These are phyloP conservation scores for Balamuthia mandrillaris DNA, from an alignment of 208 protist genomes.

Conservation along the genomic window DNA sequence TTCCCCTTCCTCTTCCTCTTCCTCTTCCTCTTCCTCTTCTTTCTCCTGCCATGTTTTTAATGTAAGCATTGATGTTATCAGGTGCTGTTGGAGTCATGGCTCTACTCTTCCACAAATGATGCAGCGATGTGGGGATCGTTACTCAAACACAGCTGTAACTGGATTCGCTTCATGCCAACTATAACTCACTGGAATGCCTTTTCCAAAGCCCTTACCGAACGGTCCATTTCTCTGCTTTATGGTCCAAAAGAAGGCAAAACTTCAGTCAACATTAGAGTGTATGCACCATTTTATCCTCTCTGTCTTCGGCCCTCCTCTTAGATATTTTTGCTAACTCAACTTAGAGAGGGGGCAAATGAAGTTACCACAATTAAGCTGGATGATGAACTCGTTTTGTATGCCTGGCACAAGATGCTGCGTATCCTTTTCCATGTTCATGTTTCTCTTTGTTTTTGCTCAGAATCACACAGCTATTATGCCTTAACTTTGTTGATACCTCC, in stretches of 20 bases:
- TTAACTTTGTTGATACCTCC: not conserved
- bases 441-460: too few relatives aligned
- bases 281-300: not conserved
- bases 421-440: too few relatives aligned
- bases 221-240: slow-evolving; percentile 39
- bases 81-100: slow-evolving; percentile 47
- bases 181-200: slow-evolving; percentile 46
- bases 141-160: not conserved
- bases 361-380: slow-evolving; percentile 1
- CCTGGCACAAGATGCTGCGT: slow-evolving; percentile 56
- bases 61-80: too few relatives aligned
- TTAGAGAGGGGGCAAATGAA: not conserved
- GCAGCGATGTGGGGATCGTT: slow-evolving; percentile 44
- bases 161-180: slow-evolving; percentile 43
- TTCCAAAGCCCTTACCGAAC: slow-evolving; percentile 27
- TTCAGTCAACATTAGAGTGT: not conserved
- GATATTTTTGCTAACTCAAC: not conserved
- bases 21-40: not conserved
- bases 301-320: not conserved
- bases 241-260: slow-evolving; percentile 21
- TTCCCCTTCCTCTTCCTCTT: not conserved
- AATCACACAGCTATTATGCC: not conserved
- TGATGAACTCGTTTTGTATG: slow-evolving; percentile 44
- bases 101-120: slow-evolving; percentile 37
- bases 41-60: too few relatives aligned